Conservation (phyloP, 345 rosid genomes). For the rapeseed (Brassica napus) region DNA sequence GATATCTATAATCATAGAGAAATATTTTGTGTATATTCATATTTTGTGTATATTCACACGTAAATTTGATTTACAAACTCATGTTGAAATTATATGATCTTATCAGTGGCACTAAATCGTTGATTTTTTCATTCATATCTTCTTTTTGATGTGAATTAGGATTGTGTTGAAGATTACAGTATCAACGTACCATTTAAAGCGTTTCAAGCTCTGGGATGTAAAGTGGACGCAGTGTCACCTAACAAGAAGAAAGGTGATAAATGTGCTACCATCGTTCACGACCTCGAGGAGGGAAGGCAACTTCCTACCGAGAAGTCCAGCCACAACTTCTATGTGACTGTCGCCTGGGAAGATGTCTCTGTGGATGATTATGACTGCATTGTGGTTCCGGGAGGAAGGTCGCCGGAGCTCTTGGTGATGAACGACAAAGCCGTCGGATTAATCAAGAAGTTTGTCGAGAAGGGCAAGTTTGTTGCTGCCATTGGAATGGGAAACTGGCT, state of each 20-base stretch:
- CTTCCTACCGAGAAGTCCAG: slow-evolving; percentile 51
- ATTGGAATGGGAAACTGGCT: slow-evolving; percentile 55
- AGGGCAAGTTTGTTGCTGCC: slow-evolving; percentile 48
- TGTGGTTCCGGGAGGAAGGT: slow-evolving; percentile 56
- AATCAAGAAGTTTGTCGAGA: slow-evolving; percentile 42
- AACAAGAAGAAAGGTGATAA: slow-evolving; percentile 52
- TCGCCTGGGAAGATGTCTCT: slow-evolving; percentile 44
- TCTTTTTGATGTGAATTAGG: slow-evolving; percentile 36
- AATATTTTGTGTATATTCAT: background rate
- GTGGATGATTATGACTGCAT: slow-evolving; percentile 52
- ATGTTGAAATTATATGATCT: background rate
- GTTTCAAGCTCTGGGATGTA: slow-evolving; percentile 53
- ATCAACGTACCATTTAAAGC: slow-evolving; percentile 53
- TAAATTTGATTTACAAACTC: too few species aligned
- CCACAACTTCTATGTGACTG: slow-evolving; percentile 48
- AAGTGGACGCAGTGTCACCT: slow-evolving; percentile 50
- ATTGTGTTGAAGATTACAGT: slow-evolving; percentile 54
- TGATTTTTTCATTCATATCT: background rate
- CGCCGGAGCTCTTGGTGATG: slow-evolving; percentile 52
- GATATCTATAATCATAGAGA: too few species aligned
- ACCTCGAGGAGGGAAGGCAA: slow-evolving; percentile 45
- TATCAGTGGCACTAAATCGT: background rate
- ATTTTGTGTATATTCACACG: background rate
- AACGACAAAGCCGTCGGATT: slow-evolving; percentile 44
- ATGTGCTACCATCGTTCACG: slow-evolving; percentile 50